phyloP scores from a whole-genome alignment of 345 rosid genomes.

The Crucihimalaya himalaica region DNA sequence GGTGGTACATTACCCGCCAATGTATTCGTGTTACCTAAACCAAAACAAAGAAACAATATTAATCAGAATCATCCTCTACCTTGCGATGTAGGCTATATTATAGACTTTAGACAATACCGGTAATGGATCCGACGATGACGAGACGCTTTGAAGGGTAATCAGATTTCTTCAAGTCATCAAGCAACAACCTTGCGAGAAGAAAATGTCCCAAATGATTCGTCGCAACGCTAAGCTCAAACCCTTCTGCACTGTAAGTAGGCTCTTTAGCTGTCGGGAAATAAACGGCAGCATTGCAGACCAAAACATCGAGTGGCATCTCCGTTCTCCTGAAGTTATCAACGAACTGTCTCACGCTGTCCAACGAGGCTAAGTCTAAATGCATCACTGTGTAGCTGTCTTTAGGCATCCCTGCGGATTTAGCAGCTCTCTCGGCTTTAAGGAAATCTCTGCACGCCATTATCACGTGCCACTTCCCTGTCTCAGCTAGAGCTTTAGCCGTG shows the following conservation, averaged over 20 bases:
- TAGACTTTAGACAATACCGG: constrained; percentile 50
- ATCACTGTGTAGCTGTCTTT: constrained; percentile 83
- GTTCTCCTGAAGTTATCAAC: constrained; percentile 71
- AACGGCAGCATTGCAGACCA: constrained; percentile 97
- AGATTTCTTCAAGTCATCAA: constrained; percentile 76
- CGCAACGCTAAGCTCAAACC: constrained; percentile 93
- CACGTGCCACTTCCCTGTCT: constrained; percentile 87
- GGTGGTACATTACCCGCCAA: constrained; percentile 98
- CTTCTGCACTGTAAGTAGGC: constrained; percentile 93
- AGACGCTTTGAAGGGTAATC: constrained; percentile 89
- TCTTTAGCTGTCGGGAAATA: constrained; percentile 94
- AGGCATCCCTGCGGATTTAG: constrained; percentile 54
- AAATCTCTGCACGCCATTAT: constrained; percentile 93
- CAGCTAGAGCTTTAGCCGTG: constrained; percentile 85
- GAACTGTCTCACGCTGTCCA: constrained; percentile 91
- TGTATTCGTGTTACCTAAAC: constrained; percentile 86
- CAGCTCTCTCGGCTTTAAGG: constrained; percentile 40
- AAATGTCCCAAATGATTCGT: constrained; percentile 97
- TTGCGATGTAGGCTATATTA: not conserved
- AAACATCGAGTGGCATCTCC: constrained; percentile 77
- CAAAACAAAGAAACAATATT: constrained; percentile 16
- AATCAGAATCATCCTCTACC: not conserved
- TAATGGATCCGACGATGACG: constrained; percentile 91
- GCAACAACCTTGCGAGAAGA: constrained; percentile 78
- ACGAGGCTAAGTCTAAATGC: constrained; percentile 91